Base-by-base conservation (phyloP, 2,329 filamentous ascomycete genomes). In the Plenodomus lindquistii region DNA sequence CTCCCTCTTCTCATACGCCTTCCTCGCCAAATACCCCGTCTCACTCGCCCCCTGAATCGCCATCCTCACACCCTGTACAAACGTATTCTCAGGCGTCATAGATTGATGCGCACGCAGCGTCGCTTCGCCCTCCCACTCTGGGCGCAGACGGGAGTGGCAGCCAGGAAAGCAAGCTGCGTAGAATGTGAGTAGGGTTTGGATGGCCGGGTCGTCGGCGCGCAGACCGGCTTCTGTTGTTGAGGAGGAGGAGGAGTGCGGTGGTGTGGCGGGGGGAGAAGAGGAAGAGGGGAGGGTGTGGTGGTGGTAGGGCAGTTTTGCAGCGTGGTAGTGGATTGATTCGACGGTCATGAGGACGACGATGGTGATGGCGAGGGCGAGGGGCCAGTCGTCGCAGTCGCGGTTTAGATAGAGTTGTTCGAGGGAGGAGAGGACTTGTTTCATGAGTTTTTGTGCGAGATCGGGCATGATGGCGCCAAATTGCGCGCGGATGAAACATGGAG, bases 261-360 rank as follows among this genome's bases (percentile, higher is more conserved):
- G 27, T 15, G 27, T 8, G 27, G 27, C 4, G 10, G 11, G 27
- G 6, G 27, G 11, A 5, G 27, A 8, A 31, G 27, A 31, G 27
- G 6, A 13, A 11, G 27, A 7, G 27, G 15, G 6, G 27, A 15
- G 27, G 27, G 15, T 8, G 11, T 40, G 39, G 40, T 57, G 44
- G 44, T 74, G 72, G 38, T 72, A 74, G 0, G 69, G 63, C 0
- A 65, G 42, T 40, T 71, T 73, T 0, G 68, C 66, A 0, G 66
- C 63, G 24, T 74, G 70, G 53, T 73, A 74, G 18, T 74, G 70
- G 15, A 72, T 63, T 7, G 63, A 70, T 40, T 74, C 72, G 15
- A 74, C 55, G 0, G 63, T 66, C 70, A 74, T 73, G 13, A 73
- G 55, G 2, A 74, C 42, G 18, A 63, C 59, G 29, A 65, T 62